A percentile compares a stretch with the other conserved stretches of the same genome.
These are phyloP conservation scores for Escovopsis weberi DNA, from an alignment of 2,329 filamentous ascomycete genomes.

Conservation along the genomic window DNA sequence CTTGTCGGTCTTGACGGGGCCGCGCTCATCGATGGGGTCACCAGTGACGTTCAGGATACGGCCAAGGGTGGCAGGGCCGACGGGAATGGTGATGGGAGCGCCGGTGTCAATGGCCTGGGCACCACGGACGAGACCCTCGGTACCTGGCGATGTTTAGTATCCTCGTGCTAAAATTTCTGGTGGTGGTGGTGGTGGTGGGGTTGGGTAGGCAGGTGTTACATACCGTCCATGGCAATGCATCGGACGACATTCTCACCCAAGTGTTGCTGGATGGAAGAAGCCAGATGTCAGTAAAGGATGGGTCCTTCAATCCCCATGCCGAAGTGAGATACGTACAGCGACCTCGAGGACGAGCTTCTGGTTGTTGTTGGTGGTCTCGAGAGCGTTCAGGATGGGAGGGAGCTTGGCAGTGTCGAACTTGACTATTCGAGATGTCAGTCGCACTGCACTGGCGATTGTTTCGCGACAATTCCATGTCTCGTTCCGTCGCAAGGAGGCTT, in stretches of 20 bases:
- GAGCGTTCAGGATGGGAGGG: constrained; percentile 92
- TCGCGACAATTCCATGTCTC: not conserved
- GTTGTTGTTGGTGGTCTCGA: constrained; percentile 81
- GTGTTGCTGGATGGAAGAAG: constrained; percentile 61
- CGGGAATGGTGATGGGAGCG: constrained; percentile 88
- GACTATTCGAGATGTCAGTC: constrained; percentile 41
- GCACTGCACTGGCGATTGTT: not conserved
- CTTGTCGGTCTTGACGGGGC: constrained; percentile 90
- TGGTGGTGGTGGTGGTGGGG: not conserved
- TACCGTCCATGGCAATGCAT: constrained; percentile 99
- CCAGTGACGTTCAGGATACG: constrained; percentile 99
- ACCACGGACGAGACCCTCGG: constrained; percentile 97
- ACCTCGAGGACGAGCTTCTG: constrained; percentile 95
- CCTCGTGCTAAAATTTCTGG: constrained; percentile 10
- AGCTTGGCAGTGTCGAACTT: constrained; percentile 94
- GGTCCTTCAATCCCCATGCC: constrained; percentile 1
- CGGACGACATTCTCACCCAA: constrained; percentile 97
- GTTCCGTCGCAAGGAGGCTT: not conserved
- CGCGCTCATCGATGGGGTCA: constrained; percentile 99
- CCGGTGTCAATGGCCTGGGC: constrained; percentile 76
- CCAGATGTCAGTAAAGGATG: constrained; percentile 20
- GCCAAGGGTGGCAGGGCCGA: constrained; percentile 83
- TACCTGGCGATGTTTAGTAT: constrained; percentile 46
- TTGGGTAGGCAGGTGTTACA: constrained; percentile 18
- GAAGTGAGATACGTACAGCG: constrained; percentile 47